Percentiles rank a stretch among this genome's conserved stretches.
phyloP scores from a whole-genome alignment of 2,329 filamentous ascomycete genomes.

The Pyrenochaeta sp. region DNA sequence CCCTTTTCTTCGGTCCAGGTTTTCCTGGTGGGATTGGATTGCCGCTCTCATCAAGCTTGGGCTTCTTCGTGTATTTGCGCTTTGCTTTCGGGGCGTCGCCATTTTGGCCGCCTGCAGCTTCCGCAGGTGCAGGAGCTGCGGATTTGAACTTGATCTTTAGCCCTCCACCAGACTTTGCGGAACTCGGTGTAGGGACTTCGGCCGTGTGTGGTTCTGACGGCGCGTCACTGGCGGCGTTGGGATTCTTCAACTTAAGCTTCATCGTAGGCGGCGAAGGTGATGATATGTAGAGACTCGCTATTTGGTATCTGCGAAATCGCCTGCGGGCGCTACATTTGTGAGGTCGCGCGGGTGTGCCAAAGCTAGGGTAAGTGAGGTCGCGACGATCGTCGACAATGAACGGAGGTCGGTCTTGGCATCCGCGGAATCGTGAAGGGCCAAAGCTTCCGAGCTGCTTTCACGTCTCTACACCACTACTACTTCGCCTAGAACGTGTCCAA shows the following conservation, averaged over 20 bases:
- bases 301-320: constrained; percentile 11
- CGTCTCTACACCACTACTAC: constrained; percentile 4
- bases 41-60: constrained; percentile 43
- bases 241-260: constrained; percentile 46
- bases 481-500: constrained; percentile 10
- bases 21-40: constrained; percentile 36
- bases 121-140: constrained; percentile 26
- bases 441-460: constrained; percentile 26
- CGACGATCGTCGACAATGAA: constrained; percentile 3
- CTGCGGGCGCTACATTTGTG: constrained; percentile 18
- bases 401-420: constrained; percentile 24
- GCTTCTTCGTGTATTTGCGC: constrained; percentile 55
- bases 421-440: constrained; percentile 26
- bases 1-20: constrained; percentile 43
- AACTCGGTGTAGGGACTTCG: constrained; percentile 20
- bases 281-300: background rate
- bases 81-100: constrained; percentile 51
- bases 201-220: constrained; percentile 24
- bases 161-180: constrained; percentile 20
- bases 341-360: constrained; percentile 5
- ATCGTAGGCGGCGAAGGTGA: constrained; percentile 19
- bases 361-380: constrained; percentile 9
- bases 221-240: constrained; percentile 29
- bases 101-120: constrained; percentile 37
- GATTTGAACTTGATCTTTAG: constrained; percentile 48